Conservation (phyloP, 768 basidiomycete species). For the Megacollybia marginata region DNA sequence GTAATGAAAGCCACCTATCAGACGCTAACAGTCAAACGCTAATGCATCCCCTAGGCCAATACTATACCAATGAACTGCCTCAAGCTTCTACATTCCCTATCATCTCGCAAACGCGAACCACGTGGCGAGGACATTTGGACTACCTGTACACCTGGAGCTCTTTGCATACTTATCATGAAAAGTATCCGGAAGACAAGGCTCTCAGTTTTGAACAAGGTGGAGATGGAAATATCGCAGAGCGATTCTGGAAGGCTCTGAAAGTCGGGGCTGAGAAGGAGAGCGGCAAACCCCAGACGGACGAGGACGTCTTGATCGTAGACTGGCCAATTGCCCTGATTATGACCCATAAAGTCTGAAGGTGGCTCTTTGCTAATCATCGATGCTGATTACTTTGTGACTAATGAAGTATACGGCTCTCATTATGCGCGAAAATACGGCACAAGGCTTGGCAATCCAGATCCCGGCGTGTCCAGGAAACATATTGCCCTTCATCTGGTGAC, state of each 20-base stretch:
- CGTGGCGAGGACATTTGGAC: conserved; percentile 57
- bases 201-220: conserved; percentile 11
- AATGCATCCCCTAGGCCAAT: conserved; percentile 20
- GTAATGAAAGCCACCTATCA: conserved; percentile 16
- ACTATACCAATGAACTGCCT: conserved; percentile 29
- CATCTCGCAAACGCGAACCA: conserved; percentile 51
- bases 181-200: conserved; percentile 44
- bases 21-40: conserved; percentile 6
- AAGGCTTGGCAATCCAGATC: no score
- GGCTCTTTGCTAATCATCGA: no score
- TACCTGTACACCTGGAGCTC: conserved; percentile 72
- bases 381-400: no score
- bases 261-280: conserved; percentile 26
- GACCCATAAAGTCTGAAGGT: conserved; percentile 2
- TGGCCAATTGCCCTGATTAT: conserved; percentile 45
- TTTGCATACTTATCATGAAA: conserved; percentile 59
- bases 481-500: no score
- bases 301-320: conserved; percentile 36
- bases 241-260: conserved; percentile 53
- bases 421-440: no score
- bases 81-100: conserved; percentile 29
- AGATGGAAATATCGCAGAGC: conserved; percentile 57
- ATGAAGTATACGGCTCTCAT: no score
- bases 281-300: conserved; percentile 22
- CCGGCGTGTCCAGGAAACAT: no score